Evolutionary conservation across 129 eudicot genomes (phyloP).

Genomic region (Erigeron canadensis): DNA sequence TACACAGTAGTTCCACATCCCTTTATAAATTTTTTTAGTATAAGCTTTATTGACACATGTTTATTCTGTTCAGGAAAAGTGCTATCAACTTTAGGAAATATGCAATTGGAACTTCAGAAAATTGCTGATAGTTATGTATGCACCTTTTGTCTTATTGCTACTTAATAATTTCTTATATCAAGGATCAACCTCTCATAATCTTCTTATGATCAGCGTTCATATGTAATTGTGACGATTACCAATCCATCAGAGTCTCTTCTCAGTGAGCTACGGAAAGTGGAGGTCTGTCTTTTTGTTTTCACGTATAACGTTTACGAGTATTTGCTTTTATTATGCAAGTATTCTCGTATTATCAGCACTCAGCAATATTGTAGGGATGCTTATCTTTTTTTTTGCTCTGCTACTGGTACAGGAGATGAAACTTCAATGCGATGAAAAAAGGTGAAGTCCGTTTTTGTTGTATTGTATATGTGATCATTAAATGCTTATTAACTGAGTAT

Average conservation of each 20-base stretch:
- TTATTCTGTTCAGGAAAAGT: constrained; percentile 56
- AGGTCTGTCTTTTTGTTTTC: constrained; percentile 53
- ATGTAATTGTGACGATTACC: constrained; percentile 70
- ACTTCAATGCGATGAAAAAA: constrained; percentile 87
- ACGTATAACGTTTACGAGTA: background rate
- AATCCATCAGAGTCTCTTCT: constrained; percentile 97
- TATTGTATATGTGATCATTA: constrained; percentile 3
- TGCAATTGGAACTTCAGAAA: constrained; percentile 87
- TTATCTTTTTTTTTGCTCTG: constrained; percentile 29
- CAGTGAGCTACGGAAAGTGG: constrained; percentile 83
- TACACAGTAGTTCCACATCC: constrained; percentile 4
- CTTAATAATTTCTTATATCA: constrained; percentile 13
- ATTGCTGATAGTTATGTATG: constrained; percentile 84
- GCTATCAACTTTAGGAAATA: constrained; percentile 64
- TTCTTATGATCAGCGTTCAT: constrained; percentile 68
- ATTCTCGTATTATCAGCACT: constrained; percentile 1
- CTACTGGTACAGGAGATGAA: constrained; percentile 84
- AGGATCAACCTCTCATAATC: constrained; percentile 17
- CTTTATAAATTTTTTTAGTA: constrained; percentile 8
- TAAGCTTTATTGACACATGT: constrained; percentile 12
- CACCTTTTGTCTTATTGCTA: constrained; percentile 2
- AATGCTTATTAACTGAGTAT: constrained; percentile 20
- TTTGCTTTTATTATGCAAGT: background rate
- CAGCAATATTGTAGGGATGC: constrained; percentile 1
- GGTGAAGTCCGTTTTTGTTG: constrained; percentile 39